Evolutionary conservation across 1,139 yeast genomes (phyloP).

Genomic region (Nakaseomyces nivariensis): DNA sequence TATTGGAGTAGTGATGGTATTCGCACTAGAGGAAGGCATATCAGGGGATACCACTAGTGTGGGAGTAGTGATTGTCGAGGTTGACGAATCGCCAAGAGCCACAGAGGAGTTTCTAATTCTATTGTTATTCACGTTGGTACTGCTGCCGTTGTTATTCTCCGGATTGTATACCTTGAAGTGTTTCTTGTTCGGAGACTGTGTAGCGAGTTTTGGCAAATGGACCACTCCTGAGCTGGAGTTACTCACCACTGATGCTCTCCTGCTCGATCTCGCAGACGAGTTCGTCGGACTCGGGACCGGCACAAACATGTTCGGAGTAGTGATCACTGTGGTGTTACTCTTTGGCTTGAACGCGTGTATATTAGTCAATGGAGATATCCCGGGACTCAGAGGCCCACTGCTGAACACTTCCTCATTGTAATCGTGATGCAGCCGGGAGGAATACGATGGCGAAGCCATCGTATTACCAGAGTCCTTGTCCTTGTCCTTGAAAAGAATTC

Average conservation of each 20-base stretch:
- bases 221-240: neutral
- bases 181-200: conserved; percentile 10
- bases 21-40: conserved; percentile 11
- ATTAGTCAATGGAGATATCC: conserved; percentile 9
- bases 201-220: conserved; percentile 2
- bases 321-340: neutral
- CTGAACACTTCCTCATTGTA: neutral
- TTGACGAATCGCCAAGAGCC: neutral
- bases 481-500: neutral
- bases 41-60: conserved; percentile 20
- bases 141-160: neutral
- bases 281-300: conserved; percentile 6
- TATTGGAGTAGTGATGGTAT: neutral
- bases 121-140: neutral
- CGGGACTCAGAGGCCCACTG: conserved; percentile 4
- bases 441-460: conserved; percentile 2
- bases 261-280: conserved; percentile 10
- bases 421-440: conserved; percentile 1
- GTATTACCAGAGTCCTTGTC: neutral
- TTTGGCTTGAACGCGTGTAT: conserved; percentile 7
- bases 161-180: neutral
- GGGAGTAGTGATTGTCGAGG: conserved; percentile 10
- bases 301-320: conserved; percentile 4
- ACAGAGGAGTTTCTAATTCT: neutral
- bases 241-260: conserved; percentile 10